phyloP scores from a whole-genome alignment of 306 rosid genomes.

The Geum urbanum region DNA sequence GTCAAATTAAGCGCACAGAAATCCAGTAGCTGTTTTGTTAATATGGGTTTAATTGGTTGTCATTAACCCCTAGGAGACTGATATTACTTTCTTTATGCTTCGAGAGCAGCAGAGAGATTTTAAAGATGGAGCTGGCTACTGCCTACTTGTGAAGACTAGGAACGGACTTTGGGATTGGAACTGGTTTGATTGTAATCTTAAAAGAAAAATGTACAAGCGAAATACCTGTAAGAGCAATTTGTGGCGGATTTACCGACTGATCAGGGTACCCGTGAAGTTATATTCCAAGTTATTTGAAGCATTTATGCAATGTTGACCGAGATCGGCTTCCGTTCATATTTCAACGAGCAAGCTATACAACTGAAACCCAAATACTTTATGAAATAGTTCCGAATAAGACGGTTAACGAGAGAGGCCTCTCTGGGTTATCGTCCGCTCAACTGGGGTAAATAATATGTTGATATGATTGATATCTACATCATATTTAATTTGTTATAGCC shows the following conservation, averaged over 20 bases:
- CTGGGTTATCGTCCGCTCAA: too few species aligned
- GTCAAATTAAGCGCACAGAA: neutral
- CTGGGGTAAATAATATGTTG: too few species aligned
- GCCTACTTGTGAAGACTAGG: neutral
- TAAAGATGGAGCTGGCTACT: conserved; percentile 1
- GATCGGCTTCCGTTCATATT: too few species aligned
- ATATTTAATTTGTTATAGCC: too few species aligned
- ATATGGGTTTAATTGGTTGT: neutral
- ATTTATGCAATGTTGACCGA: too few species aligned
- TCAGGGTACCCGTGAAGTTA: neutral
- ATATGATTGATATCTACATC: too few species aligned
- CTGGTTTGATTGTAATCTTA: neutral
- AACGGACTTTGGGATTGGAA: conserved; percentile 10
- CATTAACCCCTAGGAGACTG: neutral
- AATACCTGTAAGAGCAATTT: neutral
- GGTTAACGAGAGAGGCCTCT: too few species aligned
- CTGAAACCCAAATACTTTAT: too few species aligned
- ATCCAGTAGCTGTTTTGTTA: neutral
- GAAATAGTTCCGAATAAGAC: too few species aligned
- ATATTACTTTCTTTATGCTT: neutral
- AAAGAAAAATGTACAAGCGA: neutral
- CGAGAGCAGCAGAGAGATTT: conserved; percentile 7
- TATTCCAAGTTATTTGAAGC: too few species aligned
- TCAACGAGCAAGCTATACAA: too few species aligned
- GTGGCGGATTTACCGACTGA: neutral